These are phyloP conservation scores for Tricladium varicosporioides DNA, from an alignment of 2,329 filamentous ascomycete species.

Conservation along the genomic window DNA sequence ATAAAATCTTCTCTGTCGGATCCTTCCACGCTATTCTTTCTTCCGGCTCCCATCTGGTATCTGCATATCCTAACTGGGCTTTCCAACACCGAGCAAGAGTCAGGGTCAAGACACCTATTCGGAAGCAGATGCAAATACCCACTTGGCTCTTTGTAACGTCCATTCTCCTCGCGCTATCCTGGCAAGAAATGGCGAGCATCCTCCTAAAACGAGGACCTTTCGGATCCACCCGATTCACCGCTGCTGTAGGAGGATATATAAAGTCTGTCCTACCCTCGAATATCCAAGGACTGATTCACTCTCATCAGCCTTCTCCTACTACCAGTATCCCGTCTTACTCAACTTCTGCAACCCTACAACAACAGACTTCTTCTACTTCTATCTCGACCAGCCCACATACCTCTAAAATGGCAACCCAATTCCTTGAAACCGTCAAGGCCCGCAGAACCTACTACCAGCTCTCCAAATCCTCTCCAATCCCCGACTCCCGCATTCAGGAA, in stretches of 20 bases:
- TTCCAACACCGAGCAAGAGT: not conserved
- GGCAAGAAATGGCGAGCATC: constrained; percentile 18
- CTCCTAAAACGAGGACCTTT: not conserved
- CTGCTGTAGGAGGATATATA: not conserved
- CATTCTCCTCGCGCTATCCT: constrained; percentile 9
- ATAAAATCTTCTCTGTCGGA: too few relatives aligned
- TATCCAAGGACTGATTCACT: constrained; percentile 7
- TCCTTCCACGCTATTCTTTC: too few relatives aligned
- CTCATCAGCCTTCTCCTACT: not conserved
- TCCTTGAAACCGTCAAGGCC: constrained; percentile 60
- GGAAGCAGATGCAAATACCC: constrained; percentile 15
- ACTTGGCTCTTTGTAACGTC: constrained; percentile 12
- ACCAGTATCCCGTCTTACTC: not conserved
- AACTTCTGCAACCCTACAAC: not conserved
- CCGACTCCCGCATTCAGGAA: constrained; percentile 58
- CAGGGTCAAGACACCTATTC: not conserved
- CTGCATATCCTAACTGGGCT: not conserved
- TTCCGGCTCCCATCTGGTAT: not conserved
- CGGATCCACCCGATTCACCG: not conserved
- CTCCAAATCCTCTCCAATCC: constrained; percentile 60
- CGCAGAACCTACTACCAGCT: constrained; percentile 71
- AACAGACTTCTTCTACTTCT: not conserved
- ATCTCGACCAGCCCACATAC: constrained; percentile 5
- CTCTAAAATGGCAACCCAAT: constrained; percentile 43
- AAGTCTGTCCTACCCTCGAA: not conserved